Evolutionary conservation across 179 eudicot species (phyloP), one percentile per base, ranked within the genome.

Genomic region (Beta corolliflora): DNA sequence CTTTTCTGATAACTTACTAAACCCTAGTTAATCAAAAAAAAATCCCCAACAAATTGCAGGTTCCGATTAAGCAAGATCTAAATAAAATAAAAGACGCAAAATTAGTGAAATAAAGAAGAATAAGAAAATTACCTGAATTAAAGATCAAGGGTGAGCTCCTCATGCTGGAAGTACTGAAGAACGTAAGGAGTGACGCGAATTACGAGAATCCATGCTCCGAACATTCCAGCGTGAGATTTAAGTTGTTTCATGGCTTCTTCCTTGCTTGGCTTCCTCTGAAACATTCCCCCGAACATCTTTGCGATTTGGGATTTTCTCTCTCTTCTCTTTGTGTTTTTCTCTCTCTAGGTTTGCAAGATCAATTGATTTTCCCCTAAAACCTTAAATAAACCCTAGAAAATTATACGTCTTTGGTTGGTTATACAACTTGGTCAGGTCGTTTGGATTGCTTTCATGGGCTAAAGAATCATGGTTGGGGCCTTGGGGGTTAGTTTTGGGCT

Each of bases 221-320:
- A 90, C 85, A 88, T 67, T 1, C 87, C 85, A 1, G 65, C 90
- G 60, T 91, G 93, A 52, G 45, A 56, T 21, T 85, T 82, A 12
- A 91, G 89, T 88, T 92, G 86, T 89, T 88, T 92, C 85, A 55
- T 14, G 29, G 98, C 98, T 64, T 74, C 90, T 76, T 89, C 91
- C 63, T 92, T 92, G 89, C 91, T 91, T 12, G 97, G 97, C 48
- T 93, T 93, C 63, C 83, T 83, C 80, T 84, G 83, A 19, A 93
- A 88, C 94, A 92, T 85, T 45, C 92, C 91, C 0, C 88, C 86
- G 88, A 94, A 94, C 97, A 95, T 92, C 80, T 67, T 85, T 29
- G 73, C 76, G 68, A 29, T 16, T 23, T 53, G 44, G 4, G 45
- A 41, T 71, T 70, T 52, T 63, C 48, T 55, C 67, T n/a, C 0